Conservation (phyloP, 73 alveolate species). For the Symbiodinium natans region DNA sequence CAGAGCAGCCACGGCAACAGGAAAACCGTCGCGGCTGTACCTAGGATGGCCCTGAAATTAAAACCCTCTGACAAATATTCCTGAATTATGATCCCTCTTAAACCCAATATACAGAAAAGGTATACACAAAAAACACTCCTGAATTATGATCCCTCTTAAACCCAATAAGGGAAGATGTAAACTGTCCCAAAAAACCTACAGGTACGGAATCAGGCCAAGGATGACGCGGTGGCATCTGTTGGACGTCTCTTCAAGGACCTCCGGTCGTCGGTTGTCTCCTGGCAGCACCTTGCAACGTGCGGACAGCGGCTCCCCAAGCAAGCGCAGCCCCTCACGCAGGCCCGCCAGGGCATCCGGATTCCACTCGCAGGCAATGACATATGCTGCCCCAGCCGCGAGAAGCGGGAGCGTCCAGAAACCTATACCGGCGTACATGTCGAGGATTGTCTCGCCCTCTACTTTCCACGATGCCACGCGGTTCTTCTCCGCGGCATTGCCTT, state of each 20-base stretch:
- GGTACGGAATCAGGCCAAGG: constrained; percentile 21
- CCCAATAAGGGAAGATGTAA: too few species aligned
- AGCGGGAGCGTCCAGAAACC: constrained; percentile 92
- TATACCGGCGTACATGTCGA: constrained; percentile 92
- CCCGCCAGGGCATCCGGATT: constrained; percentile 88
- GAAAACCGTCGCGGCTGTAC: constrained; percentile 21
- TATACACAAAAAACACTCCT: too few species aligned
- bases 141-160: too few species aligned
- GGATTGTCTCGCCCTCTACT: constrained; percentile 66
- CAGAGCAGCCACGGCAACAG: constrained; percentile 61
- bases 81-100: too few species aligned
- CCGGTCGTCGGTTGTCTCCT: constrained; percentile 8
- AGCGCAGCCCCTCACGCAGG: constrained; percentile 56
- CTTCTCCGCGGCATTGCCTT: constrained; percentile 79
- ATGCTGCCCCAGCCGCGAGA: constrained; percentile 62
- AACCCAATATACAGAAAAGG: too few species aligned
- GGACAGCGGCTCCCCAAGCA: neutral
- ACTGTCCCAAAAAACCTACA: too few species aligned
- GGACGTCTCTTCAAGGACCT: neutral
- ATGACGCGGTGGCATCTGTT: constrained; percentile 21
- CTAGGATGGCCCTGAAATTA: too few species aligned
- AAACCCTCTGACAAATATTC: too few species aligned
- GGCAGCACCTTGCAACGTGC: constrained; percentile 7
- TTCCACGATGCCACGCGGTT: constrained; percentile 75
- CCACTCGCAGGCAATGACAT: constrained; percentile 81